Evolutionary conservation across 306 rosid genomes (phyloP), one percentile per base, ranked within the genome.

Genomic region (Bauhinia variegata): DNA sequence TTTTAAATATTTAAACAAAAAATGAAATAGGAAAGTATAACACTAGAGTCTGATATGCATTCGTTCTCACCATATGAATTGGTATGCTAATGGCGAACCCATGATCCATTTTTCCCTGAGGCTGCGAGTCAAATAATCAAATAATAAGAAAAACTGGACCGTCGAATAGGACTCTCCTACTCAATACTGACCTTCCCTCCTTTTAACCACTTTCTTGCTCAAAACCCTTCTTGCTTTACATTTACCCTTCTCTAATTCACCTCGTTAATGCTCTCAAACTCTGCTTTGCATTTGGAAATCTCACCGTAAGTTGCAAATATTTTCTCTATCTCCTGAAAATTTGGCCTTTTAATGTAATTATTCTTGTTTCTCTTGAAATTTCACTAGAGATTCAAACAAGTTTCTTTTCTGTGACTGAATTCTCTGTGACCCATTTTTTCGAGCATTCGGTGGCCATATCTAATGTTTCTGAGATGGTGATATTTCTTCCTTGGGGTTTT

Each of bases 221-320:
- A 0, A n/a, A 13, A n/a, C 19, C 56, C 16, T 53, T 28, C 37
- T 19, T 28, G 38, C 30, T 13, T 54, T 18, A 30, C 60, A 12
- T 54, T 46, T 41, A 60, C 52, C 11, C 34, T 62, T 17, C 39
- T 23, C n/a, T 34, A 15, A n/a, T 33, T 54, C 60, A 11, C 12
- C 19, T 65, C 70, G 15, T 4, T 3, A 62, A 30, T 14, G 42
- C 68, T 58, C 56, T 17, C 32, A 14, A 47, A 51, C 33, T 32
- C 56, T 50, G 31, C 13, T 5, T 23, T 6, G 50, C 49, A 37
- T 44, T 53, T 36, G 33, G 13, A 11, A 33, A 32, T 41, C 74
- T 66, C 54, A 47, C 54, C 31, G 80, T 74, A 82, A 74, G 75
- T 70, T 54, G 5, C 54, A 23, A 71, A 75, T 67, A 58, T 63